Base-by-base conservation (phyloP, 257 asterid species). In the Nicotiana sylvestris region DNA sequence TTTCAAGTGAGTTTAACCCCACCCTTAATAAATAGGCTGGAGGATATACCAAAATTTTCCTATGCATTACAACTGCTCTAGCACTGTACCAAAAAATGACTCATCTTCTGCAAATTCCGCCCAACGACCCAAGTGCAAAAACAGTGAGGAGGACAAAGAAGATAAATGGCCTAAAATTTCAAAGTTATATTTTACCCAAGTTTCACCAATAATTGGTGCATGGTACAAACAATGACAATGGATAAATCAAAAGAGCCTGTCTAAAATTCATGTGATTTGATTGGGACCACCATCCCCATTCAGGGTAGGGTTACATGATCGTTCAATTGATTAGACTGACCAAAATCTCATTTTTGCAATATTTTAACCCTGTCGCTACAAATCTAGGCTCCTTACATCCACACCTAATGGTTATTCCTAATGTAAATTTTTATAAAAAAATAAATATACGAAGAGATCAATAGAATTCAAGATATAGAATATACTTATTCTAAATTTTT, bases 151-250 rank as follows among this genome's bases (percentile, higher is more conserved):
- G 78, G 78, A 72, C 62, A 74, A 49, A 74, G 46, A 51, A 74
- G 15, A 51, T 51, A 74, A 74, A 51, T 74, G 39, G 29, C 80
- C 80, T 46, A 25, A 46, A 46, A 16, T 25, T 21, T 15, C 33
- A 25, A 27, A 43, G 39, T 6, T 32, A 74, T 16, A 51, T 25
- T 49, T 27, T 49, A 74, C 43, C 43, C 4, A 49, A 15, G 80
- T 74, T 74, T 51, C 16, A 51, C 64, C 64, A 76, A 76, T 76
- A 76, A 76, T 76, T 51, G 64, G 18, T 76, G 27, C 80, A 74
- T 51, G 64, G 18, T 18, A 57, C 80, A 51, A 7, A 15, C 27
- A 74, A 15, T 51, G 80, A 49, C 17, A 27, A 15, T 49, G 62
- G 21, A 76, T 51, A 76, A 51, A 67, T 67, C 29, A 67, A 16